phyloP scores from a whole-genome alignment of 1,284 basidiomycete species.

The Malassezia equina region DNA sequence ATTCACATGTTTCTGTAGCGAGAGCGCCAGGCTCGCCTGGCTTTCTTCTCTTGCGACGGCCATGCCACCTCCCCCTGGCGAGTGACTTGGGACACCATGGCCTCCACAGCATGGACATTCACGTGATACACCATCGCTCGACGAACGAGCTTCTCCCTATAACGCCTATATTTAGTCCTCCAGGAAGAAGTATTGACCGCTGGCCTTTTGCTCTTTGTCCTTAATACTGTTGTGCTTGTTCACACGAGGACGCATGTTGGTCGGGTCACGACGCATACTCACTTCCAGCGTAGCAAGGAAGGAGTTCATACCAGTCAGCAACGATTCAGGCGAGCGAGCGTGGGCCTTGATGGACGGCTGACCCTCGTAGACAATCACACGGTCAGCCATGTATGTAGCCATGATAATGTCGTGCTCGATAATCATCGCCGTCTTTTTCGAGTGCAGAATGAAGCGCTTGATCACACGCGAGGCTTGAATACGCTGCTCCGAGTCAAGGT shows the following conservation, averaged over 20 bases:
- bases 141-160: background rate
- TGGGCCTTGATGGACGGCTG: constrained; percentile 41
- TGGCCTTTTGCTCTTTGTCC: constrained; percentile 48
- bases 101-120: background rate
- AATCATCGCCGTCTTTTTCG: constrained; percentile 48
- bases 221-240: constrained; percentile 48
- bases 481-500: constrained; percentile 48
- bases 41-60: background rate
- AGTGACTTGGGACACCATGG: background rate
- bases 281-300: constrained; percentile 45
- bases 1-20: constrained; percentile 22
- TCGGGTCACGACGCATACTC: constrained; percentile 46
- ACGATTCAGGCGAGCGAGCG: constrained; percentile 38
- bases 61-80: background rate
- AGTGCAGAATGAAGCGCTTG: constrained; percentile 48
- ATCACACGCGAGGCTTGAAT: constrained; percentile 46
- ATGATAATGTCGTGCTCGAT: constrained; percentile 49
- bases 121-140: background rate
- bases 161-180: constrained; percentile 24
- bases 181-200: constrained; percentile 46
- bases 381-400: constrained; percentile 45
- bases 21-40: background rate
- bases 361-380: constrained; percentile 47
- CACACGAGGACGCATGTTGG: constrained; percentile 44
- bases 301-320: constrained; percentile 47